These are phyloP conservation scores for Cynara cardunculus DNA, from an alignment of 129 eudicot genomes.

Conservation along the genomic window DNA sequence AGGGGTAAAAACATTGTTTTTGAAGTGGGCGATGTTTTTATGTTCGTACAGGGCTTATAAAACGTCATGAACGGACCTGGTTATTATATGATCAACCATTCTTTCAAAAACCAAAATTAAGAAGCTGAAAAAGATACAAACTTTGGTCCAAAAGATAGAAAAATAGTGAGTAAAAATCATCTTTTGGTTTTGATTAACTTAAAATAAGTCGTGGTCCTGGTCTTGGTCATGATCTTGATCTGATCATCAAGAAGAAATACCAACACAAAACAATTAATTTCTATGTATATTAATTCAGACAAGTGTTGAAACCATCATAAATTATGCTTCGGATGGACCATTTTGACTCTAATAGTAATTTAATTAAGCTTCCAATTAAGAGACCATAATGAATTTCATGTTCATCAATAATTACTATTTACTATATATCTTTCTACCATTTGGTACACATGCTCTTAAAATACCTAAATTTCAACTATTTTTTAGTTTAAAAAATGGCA, in stretches of 20 bases:
- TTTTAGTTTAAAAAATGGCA: neutral
- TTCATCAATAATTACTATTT: too few relatives aligned
- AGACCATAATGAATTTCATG: neutral
- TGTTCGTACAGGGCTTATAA: too few relatives aligned
- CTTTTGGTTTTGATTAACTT: too few relatives aligned
- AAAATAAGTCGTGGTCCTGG: too few relatives aligned
- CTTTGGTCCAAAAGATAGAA: neutral
- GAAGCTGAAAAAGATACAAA: too few relatives aligned
- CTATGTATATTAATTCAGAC: neutral
- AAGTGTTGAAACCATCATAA: neutral
- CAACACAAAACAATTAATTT: neutral
- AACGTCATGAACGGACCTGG: too few relatives aligned
- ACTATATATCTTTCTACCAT: neutral
- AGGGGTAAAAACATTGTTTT: too few relatives aligned
- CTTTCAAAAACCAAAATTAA: neutral
- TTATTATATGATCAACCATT: neutral
- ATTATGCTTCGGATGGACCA: neutral
- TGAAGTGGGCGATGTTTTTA: too few relatives aligned
- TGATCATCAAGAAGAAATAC: neutral
- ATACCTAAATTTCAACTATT: neutral
- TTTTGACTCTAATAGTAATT: neutral
- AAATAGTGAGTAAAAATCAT: too few relatives aligned
- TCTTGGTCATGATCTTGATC: neutral
- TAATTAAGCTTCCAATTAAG: neutral
- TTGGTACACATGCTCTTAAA: too few relatives aligned